phyloP scores from a whole-genome alignment of 805 yeast species.

The Myxozyma nipponensis region DNA sequence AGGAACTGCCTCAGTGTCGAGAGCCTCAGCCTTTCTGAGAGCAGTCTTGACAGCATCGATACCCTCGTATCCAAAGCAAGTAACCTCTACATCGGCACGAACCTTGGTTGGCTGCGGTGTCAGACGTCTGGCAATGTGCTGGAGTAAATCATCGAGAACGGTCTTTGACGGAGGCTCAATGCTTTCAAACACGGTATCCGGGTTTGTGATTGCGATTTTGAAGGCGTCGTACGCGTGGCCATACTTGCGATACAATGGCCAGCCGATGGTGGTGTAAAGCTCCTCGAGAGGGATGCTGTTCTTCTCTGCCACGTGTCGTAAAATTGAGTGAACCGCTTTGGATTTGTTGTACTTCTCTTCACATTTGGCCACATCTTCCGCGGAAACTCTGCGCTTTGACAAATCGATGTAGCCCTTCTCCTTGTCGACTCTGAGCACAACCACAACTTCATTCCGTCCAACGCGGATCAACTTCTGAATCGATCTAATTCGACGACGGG shows the following conservation, averaged over 20 bases:
- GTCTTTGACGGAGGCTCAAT: conserved; percentile 67
- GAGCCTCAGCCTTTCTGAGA: conserved; percentile 76
- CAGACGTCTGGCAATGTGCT: conserved; percentile 85
- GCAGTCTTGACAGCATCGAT: conserved; percentile 94
- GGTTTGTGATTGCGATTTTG: conserved; percentile 90
- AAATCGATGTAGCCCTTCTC: conserved; percentile 98
- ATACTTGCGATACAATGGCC: conserved; percentile 94
- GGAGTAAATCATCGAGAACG: conserved; percentile 76
- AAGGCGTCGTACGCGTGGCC: conserved; percentile 98
- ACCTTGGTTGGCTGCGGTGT: conserved; percentile 98
- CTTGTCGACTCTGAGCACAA: conserved; percentile 94
- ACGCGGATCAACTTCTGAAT: conserved; percentile 96
- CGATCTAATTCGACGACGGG: conserved; percentile 97
- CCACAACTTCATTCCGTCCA: conserved; percentile 97
- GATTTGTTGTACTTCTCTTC: conserved; percentile 96
- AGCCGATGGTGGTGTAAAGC: conserved; percentile 83
- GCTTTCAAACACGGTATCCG: conserved; percentile 75
- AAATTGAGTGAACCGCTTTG: conserved; percentile 95
- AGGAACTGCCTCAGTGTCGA: conserved; percentile 79
- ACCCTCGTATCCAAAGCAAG: conserved; percentile 96
- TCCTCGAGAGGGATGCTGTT: conserved; percentile 82
- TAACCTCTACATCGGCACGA: conserved; percentile 97
- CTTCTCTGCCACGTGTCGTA: conserved; percentile 97
- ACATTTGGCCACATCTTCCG: conserved; percentile 95
- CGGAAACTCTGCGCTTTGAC: conserved; percentile 95